phyloP scores from a whole-genome alignment of 2,329 filamentous ascomycete genomes.

The Drechslerella stenobrocha region DNA sequence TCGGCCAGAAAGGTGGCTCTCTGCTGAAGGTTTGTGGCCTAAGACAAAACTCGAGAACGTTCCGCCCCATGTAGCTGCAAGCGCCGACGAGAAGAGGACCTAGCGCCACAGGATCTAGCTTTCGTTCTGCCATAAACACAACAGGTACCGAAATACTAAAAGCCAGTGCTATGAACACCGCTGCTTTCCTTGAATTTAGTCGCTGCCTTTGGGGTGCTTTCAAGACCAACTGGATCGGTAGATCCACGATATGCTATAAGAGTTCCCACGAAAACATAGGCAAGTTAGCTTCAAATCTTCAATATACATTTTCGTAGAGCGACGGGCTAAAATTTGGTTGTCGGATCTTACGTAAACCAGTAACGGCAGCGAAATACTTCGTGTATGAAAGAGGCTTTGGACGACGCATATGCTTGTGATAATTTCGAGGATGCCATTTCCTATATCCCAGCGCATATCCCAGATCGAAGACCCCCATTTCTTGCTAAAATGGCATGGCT shows the following conservation, averaged over 20 bases:
- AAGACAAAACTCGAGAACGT: slow-evolving; percentile 12
- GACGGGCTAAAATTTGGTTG: too few species aligned
- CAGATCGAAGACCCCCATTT: background rate
- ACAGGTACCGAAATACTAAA: slow-evolving; percentile 1
- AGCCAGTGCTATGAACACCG: background rate
- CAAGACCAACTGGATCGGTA: too few species aligned
- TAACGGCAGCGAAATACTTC: slow-evolving; percentile 35
- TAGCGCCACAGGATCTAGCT: slow-evolving; percentile 11
- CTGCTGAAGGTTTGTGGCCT: background rate
- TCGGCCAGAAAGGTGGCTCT: background rate
- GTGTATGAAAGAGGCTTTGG: slow-evolving; percentile 20
- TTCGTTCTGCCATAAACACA: slow-evolving; percentile 23
- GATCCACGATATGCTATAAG: too few species aligned
- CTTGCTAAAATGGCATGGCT: background rate
- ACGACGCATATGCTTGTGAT: slow-evolving; percentile 24
- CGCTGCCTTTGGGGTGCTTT: too few species aligned
- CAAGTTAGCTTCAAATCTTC: too few species aligned
- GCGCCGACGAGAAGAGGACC: slow-evolving; percentile 6
- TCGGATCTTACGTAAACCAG: slow-evolving; percentile 35
- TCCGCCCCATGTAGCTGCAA: slow-evolving; percentile 4
- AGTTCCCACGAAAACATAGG: too few species aligned
- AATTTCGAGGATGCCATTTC: slow-evolving; percentile 3
- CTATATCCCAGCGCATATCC: background rate
- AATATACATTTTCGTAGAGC: too few species aligned
- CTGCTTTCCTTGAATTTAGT: too few species aligned